Evolutionary conservation across 2,329 filamentous ascomycete species (phyloP), one percentile per base, ranked within the genome.

Genomic region (Colletotrichum abscissum): DNA sequence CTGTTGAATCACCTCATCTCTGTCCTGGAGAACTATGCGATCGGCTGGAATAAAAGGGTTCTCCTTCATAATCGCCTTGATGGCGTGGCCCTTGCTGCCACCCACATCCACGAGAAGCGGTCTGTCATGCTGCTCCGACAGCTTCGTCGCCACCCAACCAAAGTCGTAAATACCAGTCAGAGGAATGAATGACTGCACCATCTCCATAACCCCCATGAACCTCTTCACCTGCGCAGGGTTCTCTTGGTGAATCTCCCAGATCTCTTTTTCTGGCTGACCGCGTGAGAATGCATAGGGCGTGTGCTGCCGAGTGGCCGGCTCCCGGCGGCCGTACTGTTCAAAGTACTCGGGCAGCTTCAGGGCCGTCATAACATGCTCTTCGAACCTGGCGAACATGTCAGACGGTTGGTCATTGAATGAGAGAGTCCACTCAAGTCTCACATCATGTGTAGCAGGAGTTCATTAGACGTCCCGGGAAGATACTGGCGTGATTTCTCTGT

Each of bases 31-130:
- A 24, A 79, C 46, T 4, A 73, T 55, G 1, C 71, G 33, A 1
- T 67, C 38, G 6, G 35, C 19, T 3, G 63, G 68, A n/a, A 74
- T 24, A 28, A 75, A 72, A 1, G 38, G 54, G 26, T 72, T 75
- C 11, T 68, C 63, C 9, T 65, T 14, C n/a, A 67, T 38, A 22
- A 79, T 78, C 0, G 75, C 73, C n/a, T 64, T 69, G 7, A 78
- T 59, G 4, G 75, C 75, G 28, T 78, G 77, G 2, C 82, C 81
- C 56, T 77, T 79, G 5, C 81, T 77, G 38, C 80, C 81, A 26
- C 81, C 81, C 22, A 83, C 78, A 67, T 83, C 80, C 5, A 83
- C 80, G 24, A 83, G 68, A 6, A 81, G 59, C 0, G 72, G 49
- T 5, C 80, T 73, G 1, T 76, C 67, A 2, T 52, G 8, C 3